Conservation (phyloP, 2,329 filamentous ascomycete genomes). For the Cadophora malorum region DNA sequence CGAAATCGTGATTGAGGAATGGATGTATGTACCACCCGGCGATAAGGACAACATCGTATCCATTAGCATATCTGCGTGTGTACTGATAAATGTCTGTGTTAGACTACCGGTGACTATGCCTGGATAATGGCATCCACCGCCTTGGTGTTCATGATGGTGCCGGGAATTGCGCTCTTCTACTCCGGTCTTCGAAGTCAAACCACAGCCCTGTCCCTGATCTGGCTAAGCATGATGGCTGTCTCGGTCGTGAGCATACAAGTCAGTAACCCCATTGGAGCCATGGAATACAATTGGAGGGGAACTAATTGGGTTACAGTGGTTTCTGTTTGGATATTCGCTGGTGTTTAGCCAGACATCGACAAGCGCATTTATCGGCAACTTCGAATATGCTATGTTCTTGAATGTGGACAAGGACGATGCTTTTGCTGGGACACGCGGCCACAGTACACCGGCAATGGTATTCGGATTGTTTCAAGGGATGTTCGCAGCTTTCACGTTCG, state of each 20-base stretch:
- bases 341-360: conserved; percentile 24
- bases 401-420: conserved; percentile 64
- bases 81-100: not conserved
- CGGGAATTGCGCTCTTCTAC: conserved; percentile 89
- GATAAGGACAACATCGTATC: conserved; percentile 7
- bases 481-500: conserved; percentile 77
- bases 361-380: conserved; percentile 70
- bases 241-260: conserved; percentile 66
- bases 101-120: conserved; percentile 47
- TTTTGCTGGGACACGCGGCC: conserved; percentile 72
- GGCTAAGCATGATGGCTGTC: conserved; percentile 88
- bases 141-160: conserved; percentile 87
- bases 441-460: conserved; percentile 76
- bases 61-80: not conserved
- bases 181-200: conserved; percentile 85
- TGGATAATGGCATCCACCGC: conserved; percentile 83
- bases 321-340: conserved; percentile 34
- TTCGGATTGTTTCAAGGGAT: conserved; percentile 90
- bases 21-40: conserved; percentile 16
- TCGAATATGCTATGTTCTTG: conserved; percentile 77
- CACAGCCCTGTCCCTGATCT: conserved; percentile 84
- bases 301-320: conserved; percentile 61
- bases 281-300: not conserved
- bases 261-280: not conserved
- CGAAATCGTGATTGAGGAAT: conserved; percentile 10